A percentile compares a stretch with the other conserved stretches of the same genome.
phyloP scores from a whole-genome alignment of 345 rosid genomes.

The Populus nigra region DNA sequence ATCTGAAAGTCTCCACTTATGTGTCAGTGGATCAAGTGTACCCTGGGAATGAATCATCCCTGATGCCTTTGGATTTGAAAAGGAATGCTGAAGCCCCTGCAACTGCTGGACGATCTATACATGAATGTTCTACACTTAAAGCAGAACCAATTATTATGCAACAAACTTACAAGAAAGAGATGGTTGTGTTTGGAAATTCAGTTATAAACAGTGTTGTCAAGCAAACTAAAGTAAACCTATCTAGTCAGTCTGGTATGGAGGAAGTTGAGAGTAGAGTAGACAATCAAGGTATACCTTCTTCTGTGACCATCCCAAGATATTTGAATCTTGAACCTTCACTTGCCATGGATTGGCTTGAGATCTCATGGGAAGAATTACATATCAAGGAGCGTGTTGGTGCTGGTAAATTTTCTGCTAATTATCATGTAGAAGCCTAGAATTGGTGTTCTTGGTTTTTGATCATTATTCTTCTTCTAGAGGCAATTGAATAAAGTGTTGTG shows the following conservation, averaged over 20 bases:
- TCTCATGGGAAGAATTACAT: constrained; percentile 85
- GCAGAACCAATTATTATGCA: constrained; percentile 26
- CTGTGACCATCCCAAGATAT: constrained; percentile 51
- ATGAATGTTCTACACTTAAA: constrained; percentile 29
- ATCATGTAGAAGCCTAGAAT: neutral
- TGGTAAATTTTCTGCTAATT: constrained; percentile 46
- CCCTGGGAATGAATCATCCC: constrained; percentile 33
- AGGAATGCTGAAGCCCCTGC: constrained; percentile 25
- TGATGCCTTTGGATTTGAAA: constrained; percentile 30
- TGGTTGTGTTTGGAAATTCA: constrained; percentile 30
- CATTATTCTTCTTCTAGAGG: neutral
- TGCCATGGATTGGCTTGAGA: constrained; percentile 97
- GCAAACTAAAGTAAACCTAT: constrained; percentile 32
- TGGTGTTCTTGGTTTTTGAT: neutral
- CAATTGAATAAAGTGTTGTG: neutral
- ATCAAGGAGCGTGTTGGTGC: constrained; percentile 95
- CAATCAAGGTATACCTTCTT: constrained; percentile 36
- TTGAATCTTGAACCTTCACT: constrained; percentile 86
- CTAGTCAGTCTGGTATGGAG: constrained; percentile 35
- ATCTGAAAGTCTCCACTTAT: constrained; percentile 14
- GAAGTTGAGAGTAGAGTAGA: constrained; percentile 40
- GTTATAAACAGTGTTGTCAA: constrained; percentile 26
- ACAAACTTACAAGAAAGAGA: constrained; percentile 38
- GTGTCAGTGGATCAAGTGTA: constrained; percentile 33
- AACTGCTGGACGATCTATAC: constrained; percentile 24